phyloP scores from a whole-genome alignment of 768 basidiomycete genomes.

The Tulasnella sp. region DNA sequence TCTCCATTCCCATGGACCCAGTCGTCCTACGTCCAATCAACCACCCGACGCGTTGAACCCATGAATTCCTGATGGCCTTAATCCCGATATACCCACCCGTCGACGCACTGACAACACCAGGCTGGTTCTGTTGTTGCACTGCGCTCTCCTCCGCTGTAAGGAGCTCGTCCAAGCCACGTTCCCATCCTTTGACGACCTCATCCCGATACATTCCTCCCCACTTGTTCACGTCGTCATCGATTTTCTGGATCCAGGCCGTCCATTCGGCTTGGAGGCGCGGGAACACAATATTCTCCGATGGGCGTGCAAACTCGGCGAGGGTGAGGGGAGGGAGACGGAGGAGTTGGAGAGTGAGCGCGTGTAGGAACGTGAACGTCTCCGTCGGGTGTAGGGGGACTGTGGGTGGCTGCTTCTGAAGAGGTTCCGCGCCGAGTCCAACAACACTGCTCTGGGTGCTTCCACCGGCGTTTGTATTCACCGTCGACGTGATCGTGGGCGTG shows the following conservation, averaged over 20 bases:
- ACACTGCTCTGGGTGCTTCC: conserved; percentile 13
- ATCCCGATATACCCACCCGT: conserved; percentile 22
- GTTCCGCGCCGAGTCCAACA: conserved; percentile 22
- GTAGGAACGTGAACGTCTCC: conserved; percentile 64
- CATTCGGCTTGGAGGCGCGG: conserved; percentile 63
- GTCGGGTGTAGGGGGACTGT: conserved; percentile 49
- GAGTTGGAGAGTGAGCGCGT: conserved; percentile 54
- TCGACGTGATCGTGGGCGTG: not conserved
- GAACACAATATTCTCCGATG: conserved; percentile 37
- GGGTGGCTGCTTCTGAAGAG: conserved; percentile 28
- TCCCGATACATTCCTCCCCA: conserved; percentile 71
- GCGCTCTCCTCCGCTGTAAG: conserved; percentile 38
- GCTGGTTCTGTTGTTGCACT: conserved; percentile 29
- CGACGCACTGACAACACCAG: not conserved
- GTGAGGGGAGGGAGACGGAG: conserved; percentile 52
- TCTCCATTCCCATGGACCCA: conserved; percentile 13
- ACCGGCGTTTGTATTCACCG: not conserved
- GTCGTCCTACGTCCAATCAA: conserved; percentile 41
- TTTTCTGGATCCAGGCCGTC: conserved; percentile 60
- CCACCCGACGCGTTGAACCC: conserved; percentile 73
- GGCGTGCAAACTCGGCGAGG: conserved; percentile 39
- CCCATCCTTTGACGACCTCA: conserved; percentile 60
- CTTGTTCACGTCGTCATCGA: conserved; percentile 59
- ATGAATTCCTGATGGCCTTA: conserved; percentile 45
- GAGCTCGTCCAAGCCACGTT: conserved; percentile 53